A percentile compares a stretch with the other conserved stretches of the same genome.
Conservation (phyloP, 257 asterid species). For the Penstemon barbatus region DNA sequence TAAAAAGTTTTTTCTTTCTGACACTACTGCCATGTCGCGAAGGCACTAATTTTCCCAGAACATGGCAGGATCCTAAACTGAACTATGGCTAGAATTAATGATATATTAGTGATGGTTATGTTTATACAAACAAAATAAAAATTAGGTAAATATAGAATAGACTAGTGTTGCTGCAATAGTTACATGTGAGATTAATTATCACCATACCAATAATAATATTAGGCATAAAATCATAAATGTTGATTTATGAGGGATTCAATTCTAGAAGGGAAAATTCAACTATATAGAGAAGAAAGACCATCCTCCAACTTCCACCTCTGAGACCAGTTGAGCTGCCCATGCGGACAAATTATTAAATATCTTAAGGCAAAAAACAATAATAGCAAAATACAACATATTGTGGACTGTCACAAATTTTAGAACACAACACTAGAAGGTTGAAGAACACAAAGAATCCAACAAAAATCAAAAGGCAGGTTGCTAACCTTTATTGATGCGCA, state of each 20-base stretch:
- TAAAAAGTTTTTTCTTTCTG: constrained; percentile 11
- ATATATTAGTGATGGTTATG: no score
- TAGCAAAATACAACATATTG: constrained; percentile 4
- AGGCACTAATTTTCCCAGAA: constrained; percentile 18
- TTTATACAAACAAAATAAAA: no score
- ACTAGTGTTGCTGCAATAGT: no score
- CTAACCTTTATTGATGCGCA: constrained; percentile 97
- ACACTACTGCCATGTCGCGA: constrained; percentile 2
- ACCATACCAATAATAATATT: no score
- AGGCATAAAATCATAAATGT: no score
- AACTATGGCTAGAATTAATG: no score
- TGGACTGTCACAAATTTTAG: constrained; percentile 7
- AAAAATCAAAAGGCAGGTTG: background rate
- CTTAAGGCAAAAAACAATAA: background rate
- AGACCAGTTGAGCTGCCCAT: no score
- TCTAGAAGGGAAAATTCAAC: background rate
- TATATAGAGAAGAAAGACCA: background rate
- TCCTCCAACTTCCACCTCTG: no score
- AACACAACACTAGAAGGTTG: constrained; percentile 10
- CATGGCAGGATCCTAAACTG: background rate
- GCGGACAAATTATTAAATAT: background rate
- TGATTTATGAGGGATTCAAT: no score
- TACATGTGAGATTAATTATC: no score
- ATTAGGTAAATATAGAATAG: no score
- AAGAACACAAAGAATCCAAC: background rate